These are phyloP conservation scores for Uronychia setigera DNA, from an alignment of 73 alveolate species.

Conservation along the genomic window DNA sequence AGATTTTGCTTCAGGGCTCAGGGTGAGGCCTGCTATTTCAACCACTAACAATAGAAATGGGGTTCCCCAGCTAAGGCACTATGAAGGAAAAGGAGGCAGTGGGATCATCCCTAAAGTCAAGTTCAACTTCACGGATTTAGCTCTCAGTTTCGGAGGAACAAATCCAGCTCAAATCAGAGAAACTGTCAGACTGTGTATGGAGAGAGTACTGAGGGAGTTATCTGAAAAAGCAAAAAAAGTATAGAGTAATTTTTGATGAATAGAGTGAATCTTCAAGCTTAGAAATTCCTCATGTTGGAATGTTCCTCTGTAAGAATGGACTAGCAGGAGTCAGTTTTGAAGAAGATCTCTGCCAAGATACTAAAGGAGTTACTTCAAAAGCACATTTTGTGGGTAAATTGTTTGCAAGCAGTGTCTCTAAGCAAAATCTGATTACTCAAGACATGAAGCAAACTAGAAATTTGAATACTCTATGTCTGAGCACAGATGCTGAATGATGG, in stretches of 20 bases:
- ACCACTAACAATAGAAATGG: conserved; percentile 36
- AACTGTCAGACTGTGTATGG: conserved; percentile 15
- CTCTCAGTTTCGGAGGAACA: background rate
- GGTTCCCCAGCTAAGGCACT: conserved; percentile 42
- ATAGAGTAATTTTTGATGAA: background rate
- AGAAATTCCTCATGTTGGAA: conserved; percentile 64
- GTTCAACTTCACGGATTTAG: conserved; percentile 63
- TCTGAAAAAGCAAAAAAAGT: conserved; percentile 22
- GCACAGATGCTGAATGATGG: background rate
- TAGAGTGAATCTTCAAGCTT: conserved; percentile 15
- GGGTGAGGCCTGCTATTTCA: conserved; percentile 52
- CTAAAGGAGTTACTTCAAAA: conserved; percentile 51
- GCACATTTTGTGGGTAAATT: conserved; percentile 42
- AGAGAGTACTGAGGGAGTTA: conserved; percentile 20
- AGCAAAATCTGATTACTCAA: background rate
- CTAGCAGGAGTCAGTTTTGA: conserved; percentile 49
- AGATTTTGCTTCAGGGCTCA: conserved; percentile 63
- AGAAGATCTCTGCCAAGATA: conserved; percentile 32
- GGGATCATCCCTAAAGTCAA: conserved; percentile 67
- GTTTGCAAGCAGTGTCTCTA: background rate
- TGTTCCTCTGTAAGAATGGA: conserved; percentile 42
- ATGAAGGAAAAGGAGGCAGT: conserved; percentile 55
- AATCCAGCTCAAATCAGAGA: conserved; percentile 41
- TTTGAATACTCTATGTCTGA: background rate
- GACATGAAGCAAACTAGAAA: background rate